Base-by-base conservation (phyloP, 2,329 filamentous ascomycete genomes). In the Hypoxylon sp. region DNA sequence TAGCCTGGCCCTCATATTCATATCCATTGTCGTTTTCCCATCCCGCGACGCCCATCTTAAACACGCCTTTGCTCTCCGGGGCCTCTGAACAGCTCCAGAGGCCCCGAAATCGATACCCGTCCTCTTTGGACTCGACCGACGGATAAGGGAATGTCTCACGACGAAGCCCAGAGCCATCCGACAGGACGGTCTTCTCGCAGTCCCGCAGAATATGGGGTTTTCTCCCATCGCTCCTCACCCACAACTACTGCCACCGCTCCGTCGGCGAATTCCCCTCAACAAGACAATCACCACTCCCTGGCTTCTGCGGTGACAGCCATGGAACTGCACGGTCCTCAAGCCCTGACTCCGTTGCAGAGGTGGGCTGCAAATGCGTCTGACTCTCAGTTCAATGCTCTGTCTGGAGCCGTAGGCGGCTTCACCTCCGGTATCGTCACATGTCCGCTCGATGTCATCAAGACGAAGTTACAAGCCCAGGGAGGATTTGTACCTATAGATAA, bases 361-460 rank as follows among this genome's bases (percentile, higher is more conserved):
- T 90, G 88, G 86, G 85, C 87, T 22, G 80, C 83, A 53, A 75
- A 78, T 42, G 88, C 88, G 56, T 88, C 88, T 35, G 86, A 90
- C 69, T 84, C 87, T 20, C 86, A 89, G 70, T 90, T 98, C 79
- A 93, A 97, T 79, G 93, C 94, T 70, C 85, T 98, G 63, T 91
- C 94, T 48, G 96, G 96, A 62, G 95, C 95, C 54, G 86, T 93
- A 64, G 95, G 95, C 56, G 96, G 96, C 55, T 93, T 98, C 76
- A 94, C 94, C 22, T 97, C 95, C 6, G 96, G 96, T 56, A 89
- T 99, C 62, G 93, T 98, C 72, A 98, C 95, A 59, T 99, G 96
- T 80, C 96, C 96, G 46, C 90, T 99, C 74, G 96, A 99, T 85
- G 96, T 99, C 70, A 98, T 99, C 82, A 99, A 99, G 85, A 99